Conservation (phyloP, 2,329 filamentous ascomycete species). For the Dactylellina sp. region DNA sequence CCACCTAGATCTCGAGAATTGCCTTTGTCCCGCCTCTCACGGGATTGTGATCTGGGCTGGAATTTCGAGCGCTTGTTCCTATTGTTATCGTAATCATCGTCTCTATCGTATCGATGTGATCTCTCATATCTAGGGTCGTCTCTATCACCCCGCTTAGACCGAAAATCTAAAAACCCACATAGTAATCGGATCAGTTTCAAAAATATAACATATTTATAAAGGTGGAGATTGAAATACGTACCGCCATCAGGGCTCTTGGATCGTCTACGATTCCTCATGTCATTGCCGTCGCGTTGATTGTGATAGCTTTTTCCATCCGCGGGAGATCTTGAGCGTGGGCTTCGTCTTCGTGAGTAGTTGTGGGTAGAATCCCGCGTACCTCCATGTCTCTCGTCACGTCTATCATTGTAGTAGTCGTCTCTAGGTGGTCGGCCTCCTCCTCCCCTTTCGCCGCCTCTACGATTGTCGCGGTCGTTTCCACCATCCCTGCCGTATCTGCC, state of each 20-base stretch:
- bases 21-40: slow-evolving; percentile 19
- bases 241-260: slow-evolving; percentile 47
- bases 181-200: neutral
- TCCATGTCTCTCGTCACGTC: slow-evolving; percentile 41
- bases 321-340: slow-evolving; percentile 55
- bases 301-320: slow-evolving; percentile 49
- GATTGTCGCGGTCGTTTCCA: slow-evolving; percentile 6
- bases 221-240: neutral
- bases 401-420: slow-evolving; percentile 51
- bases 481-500: slow-evolving; percentile 26
- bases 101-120: slow-evolving; percentile 27
- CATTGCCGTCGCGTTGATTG: slow-evolving; percentile 31
- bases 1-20: slow-evolving; percentile 17
- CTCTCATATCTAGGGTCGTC: slow-evolving; percentile 40
- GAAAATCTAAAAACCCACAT: slow-evolving; percentile 15
- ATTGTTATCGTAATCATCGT: slow-evolving; percentile 20
- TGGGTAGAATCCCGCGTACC: slow-evolving; percentile 53
- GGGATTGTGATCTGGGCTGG: slow-evolving; percentile 31
- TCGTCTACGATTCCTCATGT: slow-evolving; percentile 30
- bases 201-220: neutral
- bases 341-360: slow-evolving; percentile 52
- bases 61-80: slow-evolving; percentile 39
- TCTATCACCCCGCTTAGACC: slow-evolving; percentile 23
- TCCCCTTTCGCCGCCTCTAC: slow-evolving; percentile 16
- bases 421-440: slow-evolving; percentile 18